Conservation (phyloP, 805 yeast genomes). For the Schwanniomyces yamadae region DNA sequence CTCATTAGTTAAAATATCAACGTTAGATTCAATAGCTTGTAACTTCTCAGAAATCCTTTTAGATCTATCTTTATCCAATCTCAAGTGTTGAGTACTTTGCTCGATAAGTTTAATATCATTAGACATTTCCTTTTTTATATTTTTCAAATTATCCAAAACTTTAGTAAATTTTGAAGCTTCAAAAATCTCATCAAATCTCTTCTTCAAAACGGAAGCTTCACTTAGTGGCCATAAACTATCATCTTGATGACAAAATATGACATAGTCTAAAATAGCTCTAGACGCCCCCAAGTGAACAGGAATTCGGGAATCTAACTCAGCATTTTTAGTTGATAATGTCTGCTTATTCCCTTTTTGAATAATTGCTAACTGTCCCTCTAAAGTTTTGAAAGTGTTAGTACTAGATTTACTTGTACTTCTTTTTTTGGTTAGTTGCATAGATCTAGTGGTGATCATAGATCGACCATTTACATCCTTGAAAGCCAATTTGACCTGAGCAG, state of each 20-base stretch:
- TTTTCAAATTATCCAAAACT: slow-evolving; percentile 77
- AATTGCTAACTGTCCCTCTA: slow-evolving; percentile 83
- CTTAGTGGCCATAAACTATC: slow-evolving; percentile 95
- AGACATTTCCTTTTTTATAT: slow-evolving; percentile 72
- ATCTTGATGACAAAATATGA: slow-evolving; percentile 96
- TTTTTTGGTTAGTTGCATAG: slow-evolving; percentile 71
- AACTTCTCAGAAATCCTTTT: slow-evolving; percentile 52
- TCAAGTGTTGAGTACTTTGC: slow-evolving; percentile 75
- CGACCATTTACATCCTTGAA: slow-evolving; percentile 70
- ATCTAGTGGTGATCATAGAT: slow-evolving; percentile 82
- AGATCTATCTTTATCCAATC: slow-evolving; percentile 73
- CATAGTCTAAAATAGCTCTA: slow-evolving; percentile 82
- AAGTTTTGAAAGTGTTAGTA: slow-evolving; percentile 70
- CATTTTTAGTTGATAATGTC: slow-evolving; percentile 75
- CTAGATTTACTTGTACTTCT: slow-evolving; percentile 40
- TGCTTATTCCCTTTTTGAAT: slow-evolving; percentile 65
- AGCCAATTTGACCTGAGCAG: slow-evolving; percentile 88
- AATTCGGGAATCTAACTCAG: slow-evolving; percentile 78
- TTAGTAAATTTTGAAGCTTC: slow-evolving; percentile 93
- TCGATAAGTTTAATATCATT: slow-evolving; percentile 72
- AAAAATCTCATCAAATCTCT: slow-evolving; percentile 93
- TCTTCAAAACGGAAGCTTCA: slow-evolving; percentile 86
- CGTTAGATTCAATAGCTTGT: slow-evolving; percentile 39
- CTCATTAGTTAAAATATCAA: slow-evolving; percentile 45
- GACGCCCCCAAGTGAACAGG: slow-evolving; percentile 88